These are phyloP conservation scores for Chenopodium berlandieri DNA, from an alignment of 148 eudicot genomes.

Conservation along the genomic window DNA sequence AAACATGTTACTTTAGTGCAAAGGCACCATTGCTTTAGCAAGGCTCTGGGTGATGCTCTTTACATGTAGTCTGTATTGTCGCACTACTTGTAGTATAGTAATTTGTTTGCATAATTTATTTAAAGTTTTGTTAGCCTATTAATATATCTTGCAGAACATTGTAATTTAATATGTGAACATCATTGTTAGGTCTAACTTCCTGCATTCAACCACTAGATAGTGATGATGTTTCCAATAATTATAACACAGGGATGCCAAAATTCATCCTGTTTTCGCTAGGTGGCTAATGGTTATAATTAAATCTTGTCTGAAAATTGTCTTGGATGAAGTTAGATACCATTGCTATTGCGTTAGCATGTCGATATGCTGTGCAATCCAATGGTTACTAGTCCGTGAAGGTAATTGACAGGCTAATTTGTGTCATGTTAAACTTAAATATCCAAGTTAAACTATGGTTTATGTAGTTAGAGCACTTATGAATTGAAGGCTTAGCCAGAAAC, in stretches of 20 bases:
- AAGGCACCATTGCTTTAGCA: neutral
- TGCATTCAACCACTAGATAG: neutral
- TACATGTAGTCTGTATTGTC: neutral
- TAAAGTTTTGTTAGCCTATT: neutral
- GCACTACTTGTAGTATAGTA: neutral
- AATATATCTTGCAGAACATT: neutral
- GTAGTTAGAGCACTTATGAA: neutral
- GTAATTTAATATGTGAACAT: neutral
- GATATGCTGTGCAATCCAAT: slow-evolving; percentile 1
- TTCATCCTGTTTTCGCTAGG: neutral
- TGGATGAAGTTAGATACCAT: neutral
- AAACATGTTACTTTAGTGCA: neutral
- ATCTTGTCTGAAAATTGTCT: neutral
- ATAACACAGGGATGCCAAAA: neutral
- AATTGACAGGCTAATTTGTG: neutral
- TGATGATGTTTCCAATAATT: neutral
- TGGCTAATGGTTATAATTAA: neutral
- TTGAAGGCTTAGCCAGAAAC: neutral
- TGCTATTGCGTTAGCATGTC: neutral
- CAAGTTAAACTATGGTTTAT: neutral
- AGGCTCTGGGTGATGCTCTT: neutral
- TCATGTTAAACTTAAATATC: neutral
- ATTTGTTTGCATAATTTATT: neutral
- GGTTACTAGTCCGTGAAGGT: neutral
- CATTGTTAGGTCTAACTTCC: neutral